Conservation (phyloP, 2,329 filamentous ascomycete species). For the Trichophaea hybrida region DNA sequence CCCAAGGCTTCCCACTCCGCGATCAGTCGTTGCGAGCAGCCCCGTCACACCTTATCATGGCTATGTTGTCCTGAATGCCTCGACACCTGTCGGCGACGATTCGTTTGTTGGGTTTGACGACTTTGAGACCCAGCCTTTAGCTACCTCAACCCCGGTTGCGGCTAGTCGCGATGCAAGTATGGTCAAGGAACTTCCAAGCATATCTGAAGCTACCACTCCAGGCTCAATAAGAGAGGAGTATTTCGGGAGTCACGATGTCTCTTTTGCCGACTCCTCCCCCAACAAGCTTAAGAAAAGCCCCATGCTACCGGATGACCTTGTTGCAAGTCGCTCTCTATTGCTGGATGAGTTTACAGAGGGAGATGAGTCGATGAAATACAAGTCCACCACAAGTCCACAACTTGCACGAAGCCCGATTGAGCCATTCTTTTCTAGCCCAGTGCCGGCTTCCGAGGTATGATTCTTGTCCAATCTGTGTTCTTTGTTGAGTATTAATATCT, state of each 20-base stretch:
- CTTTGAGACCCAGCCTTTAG: slow-evolving; percentile 12
- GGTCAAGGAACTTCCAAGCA: slow-evolving; percentile 7
- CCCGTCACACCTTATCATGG: slow-evolving; percentile 1
- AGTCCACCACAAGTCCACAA: background rate
- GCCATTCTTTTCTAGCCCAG: background rate
- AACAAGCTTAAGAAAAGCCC: no score
- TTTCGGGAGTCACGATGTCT: background rate
- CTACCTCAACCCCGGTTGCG: slow-evolving; percentile 11
- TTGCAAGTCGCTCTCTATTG: background rate
- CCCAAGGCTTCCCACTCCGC: background rate
- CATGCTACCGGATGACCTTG: no score
- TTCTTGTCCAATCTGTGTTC: background rate
- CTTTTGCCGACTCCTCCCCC: no score
- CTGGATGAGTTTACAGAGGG: background rate
- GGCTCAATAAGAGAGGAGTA: background rate
- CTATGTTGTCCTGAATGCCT: background rate
- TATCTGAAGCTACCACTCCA: slow-evolving; percentile 16
- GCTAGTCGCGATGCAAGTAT: background rate
- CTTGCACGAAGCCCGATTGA: background rate
- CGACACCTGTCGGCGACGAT: background rate
- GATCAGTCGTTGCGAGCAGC: background rate
- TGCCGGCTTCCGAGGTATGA: background rate
- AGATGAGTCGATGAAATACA: background rate
- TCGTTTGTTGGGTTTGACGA: slow-evolving; percentile 2
- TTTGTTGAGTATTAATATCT: background rate